Conservation (phyloP, 345 rosid species). For the Melaleuca alternifolia region DNA sequence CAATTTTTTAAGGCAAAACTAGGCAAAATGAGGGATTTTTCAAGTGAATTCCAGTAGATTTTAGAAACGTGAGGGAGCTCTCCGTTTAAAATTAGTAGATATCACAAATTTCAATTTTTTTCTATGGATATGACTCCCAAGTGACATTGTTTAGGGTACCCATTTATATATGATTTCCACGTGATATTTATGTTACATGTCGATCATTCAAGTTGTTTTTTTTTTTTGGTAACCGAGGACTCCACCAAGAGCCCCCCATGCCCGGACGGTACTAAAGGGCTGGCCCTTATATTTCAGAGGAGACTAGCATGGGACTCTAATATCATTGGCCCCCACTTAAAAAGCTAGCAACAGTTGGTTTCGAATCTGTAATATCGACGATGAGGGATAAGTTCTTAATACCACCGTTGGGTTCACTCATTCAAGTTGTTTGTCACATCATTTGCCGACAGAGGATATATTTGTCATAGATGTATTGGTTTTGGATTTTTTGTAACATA, state of each 20-base stretch:
- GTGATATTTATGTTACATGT: background rate
- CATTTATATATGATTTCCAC: background rate
- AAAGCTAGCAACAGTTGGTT: too few species aligned
- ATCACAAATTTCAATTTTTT: background rate
- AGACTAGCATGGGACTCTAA: too few species aligned
- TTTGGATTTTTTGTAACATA: too few species aligned
- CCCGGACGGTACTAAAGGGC: too few species aligned
- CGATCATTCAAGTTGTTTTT: too few species aligned
- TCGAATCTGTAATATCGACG: too few species aligned
- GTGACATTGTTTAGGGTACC: accelerated
- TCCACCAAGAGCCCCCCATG: too few species aligned
- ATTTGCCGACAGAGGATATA: background rate
- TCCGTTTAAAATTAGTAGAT: background rate
- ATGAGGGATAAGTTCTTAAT: too few species aligned
- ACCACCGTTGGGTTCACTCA: too few species aligned
- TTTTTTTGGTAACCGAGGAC: too few species aligned
- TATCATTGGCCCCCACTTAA: too few species aligned
- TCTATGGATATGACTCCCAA: background rate
- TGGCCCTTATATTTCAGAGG: too few species aligned
- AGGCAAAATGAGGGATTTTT: background rate
- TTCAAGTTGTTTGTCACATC: background rate
- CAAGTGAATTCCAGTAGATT: background rate
- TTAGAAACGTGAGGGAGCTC: background rate
- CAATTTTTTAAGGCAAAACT: background rate
- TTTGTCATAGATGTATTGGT: background rate